Conservation (phyloP, 2,329 filamentous ascomycete species). For the Cladophialophora psammophila region DNA sequence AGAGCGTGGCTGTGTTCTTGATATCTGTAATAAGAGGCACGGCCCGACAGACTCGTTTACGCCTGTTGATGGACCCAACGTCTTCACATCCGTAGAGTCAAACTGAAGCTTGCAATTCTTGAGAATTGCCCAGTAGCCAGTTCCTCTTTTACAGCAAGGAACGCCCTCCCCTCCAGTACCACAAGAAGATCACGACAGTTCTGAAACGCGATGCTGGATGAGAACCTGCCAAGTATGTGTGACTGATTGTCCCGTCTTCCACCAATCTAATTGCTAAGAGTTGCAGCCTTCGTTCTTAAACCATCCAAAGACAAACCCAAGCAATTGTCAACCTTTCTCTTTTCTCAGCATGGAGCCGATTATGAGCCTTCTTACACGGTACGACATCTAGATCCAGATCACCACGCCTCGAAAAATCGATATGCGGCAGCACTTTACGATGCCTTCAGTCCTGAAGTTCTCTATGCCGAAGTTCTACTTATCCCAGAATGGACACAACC, state of each 20-base stretch:
- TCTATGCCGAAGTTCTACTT: constrained; percentile 87
- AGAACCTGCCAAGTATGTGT: constrained; percentile 78
- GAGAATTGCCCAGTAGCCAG: background rate
- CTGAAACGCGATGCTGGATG: constrained; percentile 75
- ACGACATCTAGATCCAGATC: constrained; percentile 74
- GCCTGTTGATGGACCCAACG: background rate
- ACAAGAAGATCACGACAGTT: background rate
- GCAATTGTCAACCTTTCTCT: constrained; percentile 50
- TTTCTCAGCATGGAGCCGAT: constrained; percentile 78
- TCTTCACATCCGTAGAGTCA: background rate
- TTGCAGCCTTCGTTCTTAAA: constrained; percentile 66
- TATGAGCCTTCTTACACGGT: constrained; percentile 81
- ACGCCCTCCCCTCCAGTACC: background rate
- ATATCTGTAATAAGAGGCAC: constrained; percentile 11
- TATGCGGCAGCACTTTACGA: constrained; percentile 89
- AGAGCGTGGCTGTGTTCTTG: constrained; percentile 16
- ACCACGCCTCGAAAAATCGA: constrained; percentile 75
- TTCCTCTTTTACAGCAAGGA: background rate
- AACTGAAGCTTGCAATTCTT: background rate
- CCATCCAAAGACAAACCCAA: constrained; percentile 55
- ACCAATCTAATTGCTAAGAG: constrained; percentile 21
- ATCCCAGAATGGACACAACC: constrained; percentile 87
- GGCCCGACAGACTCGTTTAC: background rate
- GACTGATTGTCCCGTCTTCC: constrained; percentile 27
- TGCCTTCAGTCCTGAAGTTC: constrained; percentile 76